Evolutionary conservation across 1,284 basidiomycete genomes (phyloP), one percentile per base, ranked within the genome.

Genomic region (Ustilago trichophora): DNA sequence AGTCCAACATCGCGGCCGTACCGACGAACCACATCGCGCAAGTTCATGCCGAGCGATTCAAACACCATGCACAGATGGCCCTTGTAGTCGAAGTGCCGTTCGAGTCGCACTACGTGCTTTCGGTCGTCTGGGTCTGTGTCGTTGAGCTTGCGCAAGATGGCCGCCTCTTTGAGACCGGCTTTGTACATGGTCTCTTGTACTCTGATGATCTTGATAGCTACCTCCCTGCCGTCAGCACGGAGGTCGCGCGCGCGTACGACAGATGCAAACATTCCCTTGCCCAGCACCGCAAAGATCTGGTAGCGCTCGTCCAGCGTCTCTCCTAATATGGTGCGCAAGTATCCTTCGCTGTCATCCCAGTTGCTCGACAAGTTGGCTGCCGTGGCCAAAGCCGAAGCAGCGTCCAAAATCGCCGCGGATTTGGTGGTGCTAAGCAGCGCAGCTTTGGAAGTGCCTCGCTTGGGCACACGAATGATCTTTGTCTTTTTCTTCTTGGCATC

Each of bases 101-200:
- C 91, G 34, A 98, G 85, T 12, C 93, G 87, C n/a, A 98, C 90
- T 22, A 98, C 84, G 81, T 98, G 96, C 80, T 95, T 95, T 84
- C 92, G 96, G 83, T 98, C 95, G 22, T 95, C 92, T 4, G 92
- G 92, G 82, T 98, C 95, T 13, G 92, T 89, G 64, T 91, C 88
- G 57, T 85, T 88, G 27, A 98, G 85, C 79, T 91, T 93, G 71
- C 90, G 88, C 41, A 99, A 84, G 40, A 97, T 94, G 77, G 90
- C 88, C 0, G 88, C 90, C 81, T 99, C 96, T 81, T 98, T 98
- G 75, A 91, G 83, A 6, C 95, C 96, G 24, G 95, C 93, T 55
- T 93, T 92, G 83, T 92, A 91, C 96, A 99, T 99, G 35, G 91
- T 92, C 82, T 98, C 95, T 81, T 99, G 96, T 72, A 89, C 90